phyloP scores from a whole-genome alignment of 148 eudicot species.

The Polygonum maritimum region DNA sequence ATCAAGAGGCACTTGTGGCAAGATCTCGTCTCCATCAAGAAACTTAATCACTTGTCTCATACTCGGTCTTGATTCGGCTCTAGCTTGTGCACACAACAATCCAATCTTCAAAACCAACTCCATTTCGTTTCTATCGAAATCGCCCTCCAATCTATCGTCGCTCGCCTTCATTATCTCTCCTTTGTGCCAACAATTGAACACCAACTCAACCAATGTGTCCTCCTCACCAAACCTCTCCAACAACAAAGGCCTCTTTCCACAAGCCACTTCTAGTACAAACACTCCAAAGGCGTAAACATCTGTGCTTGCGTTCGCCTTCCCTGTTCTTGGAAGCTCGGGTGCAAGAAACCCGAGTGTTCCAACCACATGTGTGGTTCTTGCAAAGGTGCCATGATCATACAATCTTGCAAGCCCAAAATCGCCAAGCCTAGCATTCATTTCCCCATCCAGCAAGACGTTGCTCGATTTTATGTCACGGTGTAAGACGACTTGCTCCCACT shows the following conservation, averaged over 20 bases:
- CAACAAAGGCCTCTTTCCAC: constrained; percentile 15
- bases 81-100: constrained; percentile 17
- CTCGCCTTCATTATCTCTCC: constrained; percentile 16
- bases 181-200: constrained; percentile 12
- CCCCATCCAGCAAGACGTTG: constrained; percentile 14
- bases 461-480: constrained; percentile 18
- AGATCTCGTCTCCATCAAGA: constrained; percentile 9
- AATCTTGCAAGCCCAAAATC: constrained; percentile 27
- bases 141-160: constrained; percentile 16
- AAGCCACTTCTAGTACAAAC: constrained; percentile 15
- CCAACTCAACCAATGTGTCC: constrained; percentile 17
- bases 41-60: constrained; percentile 18
- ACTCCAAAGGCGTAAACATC: constrained; percentile 22
- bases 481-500: constrained; percentile 17
- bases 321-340: constrained; percentile 16
- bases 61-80: constrained; percentile 19
- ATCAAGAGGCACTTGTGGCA: constrained; percentile 12
- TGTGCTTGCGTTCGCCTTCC: constrained; percentile 15
- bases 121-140: constrained; percentile 10
- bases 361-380: constrained; percentile 18
- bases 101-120: constrained; percentile 21
- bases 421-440: constrained; percentile 22
- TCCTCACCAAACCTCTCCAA: constrained; percentile 2
- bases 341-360: constrained; percentile 24
- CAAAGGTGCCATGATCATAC: constrained; percentile 17